Conservation (phyloP, 176 grass and related monocot genomes). For the Juncus inflexus region DNA sequence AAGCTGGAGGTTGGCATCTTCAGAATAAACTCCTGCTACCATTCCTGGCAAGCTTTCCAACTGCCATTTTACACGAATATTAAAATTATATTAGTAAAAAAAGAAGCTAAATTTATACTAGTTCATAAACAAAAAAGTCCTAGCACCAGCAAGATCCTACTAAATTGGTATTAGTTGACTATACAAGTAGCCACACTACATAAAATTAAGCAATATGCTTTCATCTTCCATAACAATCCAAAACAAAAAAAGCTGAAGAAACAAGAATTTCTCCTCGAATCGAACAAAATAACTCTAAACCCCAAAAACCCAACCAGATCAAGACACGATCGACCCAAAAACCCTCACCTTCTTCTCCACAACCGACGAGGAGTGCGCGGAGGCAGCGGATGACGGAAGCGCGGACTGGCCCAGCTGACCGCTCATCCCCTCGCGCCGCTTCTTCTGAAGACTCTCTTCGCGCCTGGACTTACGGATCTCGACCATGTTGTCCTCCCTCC, state of each 20-base stretch:
- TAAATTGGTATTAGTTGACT: no score
- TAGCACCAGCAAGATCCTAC: no score
- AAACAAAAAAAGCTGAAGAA: no score
- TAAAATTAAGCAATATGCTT: no score
- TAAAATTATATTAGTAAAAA: no score
- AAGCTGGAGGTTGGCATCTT: constrained; percentile 60
- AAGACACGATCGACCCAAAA: background rate
- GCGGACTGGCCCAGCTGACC: constrained; percentile 40
- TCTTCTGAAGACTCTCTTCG: constrained; percentile 96
- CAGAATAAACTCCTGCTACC: constrained; percentile 72
- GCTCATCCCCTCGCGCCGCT: constrained; percentile 74
- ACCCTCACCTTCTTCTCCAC: constrained; percentile 79
- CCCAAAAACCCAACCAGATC: constrained; percentile 22
- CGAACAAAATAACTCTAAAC: constrained; percentile 6
- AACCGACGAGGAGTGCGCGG: constrained; percentile 25
- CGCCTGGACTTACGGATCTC: constrained; percentile 91
- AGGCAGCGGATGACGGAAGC: constrained; percentile 22
- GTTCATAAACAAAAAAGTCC: no score
- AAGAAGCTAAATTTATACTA: no score
- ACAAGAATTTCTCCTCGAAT: background rate
- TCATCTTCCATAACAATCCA: no score
- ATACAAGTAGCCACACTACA: no score
- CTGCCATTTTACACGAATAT: constrained; percentile 25
- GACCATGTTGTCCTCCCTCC: constrained; percentile 96
- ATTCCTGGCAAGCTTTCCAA: constrained; percentile 89